Percentiles rank a stretch among this genome's conserved stretches.
phyloP scores from a whole-genome alignment of 2,329 filamentous ascomycete species.

The Diplodia sapinea region DNA sequence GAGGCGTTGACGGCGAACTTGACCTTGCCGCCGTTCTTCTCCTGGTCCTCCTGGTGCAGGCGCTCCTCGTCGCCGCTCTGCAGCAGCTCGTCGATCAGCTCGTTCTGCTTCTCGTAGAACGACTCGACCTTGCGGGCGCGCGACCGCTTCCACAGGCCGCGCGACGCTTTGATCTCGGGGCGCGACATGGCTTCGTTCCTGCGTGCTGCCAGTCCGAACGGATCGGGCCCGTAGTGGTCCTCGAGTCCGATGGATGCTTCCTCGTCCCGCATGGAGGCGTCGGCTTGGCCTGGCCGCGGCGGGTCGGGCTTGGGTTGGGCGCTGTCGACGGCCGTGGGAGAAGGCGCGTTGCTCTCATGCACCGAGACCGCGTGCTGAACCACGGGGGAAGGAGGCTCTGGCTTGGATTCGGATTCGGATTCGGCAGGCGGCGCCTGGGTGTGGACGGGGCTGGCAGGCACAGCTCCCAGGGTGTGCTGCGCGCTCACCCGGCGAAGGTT shows the following conservation, averaged over 20 bases:
- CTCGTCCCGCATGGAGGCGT: background rate
- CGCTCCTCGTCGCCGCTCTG: constrained; percentile 63
- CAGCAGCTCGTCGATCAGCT: constrained; percentile 56
- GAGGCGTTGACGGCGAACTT: constrained; percentile 49
- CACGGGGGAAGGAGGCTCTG: too few species aligned
- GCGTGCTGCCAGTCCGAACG: constrained; percentile 46
- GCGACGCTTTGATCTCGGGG: constrained; percentile 48
- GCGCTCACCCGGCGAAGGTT: background rate
- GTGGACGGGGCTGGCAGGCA: constrained; percentile 4
- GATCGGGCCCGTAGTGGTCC: constrained; percentile 38
- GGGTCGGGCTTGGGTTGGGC: constrained; percentile 30
- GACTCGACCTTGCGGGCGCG: constrained; percentile 49
- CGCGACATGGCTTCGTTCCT: constrained; percentile 46
- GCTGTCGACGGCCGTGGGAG: constrained; percentile 1
- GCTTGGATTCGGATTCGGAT: background rate
- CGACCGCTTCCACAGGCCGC: constrained; percentile 16
- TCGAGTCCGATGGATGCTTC: constrained; percentile 4
- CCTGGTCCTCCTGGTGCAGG: constrained; percentile 57
- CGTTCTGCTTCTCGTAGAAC: constrained; percentile 51
- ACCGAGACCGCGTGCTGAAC: too few species aligned
- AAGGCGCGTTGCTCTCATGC: too few species aligned
- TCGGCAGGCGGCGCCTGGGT: background rate
- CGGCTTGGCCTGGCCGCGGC: background rate
- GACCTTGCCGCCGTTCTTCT: constrained; percentile 53
- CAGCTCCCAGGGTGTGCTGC: background rate